Evolutionary conservation across 768 basidiomycete species (phyloP).

Genomic region (Russula compacta): DNA sequence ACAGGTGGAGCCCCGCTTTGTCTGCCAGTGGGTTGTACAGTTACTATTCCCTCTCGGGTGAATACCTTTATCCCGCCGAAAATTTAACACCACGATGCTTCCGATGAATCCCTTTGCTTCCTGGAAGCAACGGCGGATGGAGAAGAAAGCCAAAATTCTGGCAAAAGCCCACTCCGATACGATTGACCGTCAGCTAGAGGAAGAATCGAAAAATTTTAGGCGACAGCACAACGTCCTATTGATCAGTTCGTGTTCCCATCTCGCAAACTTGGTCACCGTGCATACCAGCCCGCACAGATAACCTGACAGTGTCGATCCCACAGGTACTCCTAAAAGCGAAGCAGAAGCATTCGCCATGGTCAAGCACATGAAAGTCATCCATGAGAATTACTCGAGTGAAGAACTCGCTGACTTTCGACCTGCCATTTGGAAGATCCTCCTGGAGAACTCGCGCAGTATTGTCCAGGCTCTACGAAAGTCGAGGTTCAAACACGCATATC

Average conservation of each 20-base stretch:
- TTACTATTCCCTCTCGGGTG: no score
- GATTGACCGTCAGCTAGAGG: conserved; percentile 77
- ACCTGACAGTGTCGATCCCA: neutral
- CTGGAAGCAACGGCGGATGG: neutral
- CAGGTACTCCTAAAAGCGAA: conserved; percentile 1
- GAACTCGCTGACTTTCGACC: neutral
- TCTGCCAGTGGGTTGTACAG: no score
- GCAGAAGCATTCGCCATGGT: neutral
- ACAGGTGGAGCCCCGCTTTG: no score
- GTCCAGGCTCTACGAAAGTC: neutral
- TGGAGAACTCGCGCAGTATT: neutral
- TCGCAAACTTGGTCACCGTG: no score
- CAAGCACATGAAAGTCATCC: neutral
- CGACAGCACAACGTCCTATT: conserved; percentile 88
- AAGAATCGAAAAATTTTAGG: conserved; percentile 69
- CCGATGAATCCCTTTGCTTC: neutral
- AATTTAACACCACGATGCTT: no score
- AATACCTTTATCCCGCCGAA: no score
- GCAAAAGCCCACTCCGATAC: conserved; percentile 49
- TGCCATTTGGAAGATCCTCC: neutral
- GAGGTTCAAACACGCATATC: neutral
- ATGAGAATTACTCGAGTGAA: conserved; percentile 36
- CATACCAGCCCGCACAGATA: neutral
- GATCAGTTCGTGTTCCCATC: conserved; percentile 47
- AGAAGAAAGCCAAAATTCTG: neutral